Conservation (phyloP, 2,329 filamentous ascomycete species). For the Zymoseptoria pseudotritici region DNA sequence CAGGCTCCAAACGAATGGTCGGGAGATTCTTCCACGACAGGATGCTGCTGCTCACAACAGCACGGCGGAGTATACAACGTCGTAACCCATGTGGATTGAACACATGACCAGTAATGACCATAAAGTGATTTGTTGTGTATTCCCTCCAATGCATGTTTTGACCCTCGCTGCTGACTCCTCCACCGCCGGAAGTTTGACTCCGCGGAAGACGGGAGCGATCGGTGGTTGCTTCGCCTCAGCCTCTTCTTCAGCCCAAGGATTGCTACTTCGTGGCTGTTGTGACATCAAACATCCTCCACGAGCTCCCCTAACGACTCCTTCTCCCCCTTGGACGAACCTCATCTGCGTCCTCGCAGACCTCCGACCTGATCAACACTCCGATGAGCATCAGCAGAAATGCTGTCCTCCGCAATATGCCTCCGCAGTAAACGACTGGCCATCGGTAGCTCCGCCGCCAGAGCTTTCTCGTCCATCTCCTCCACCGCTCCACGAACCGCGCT, state of each 20-base stretch:
- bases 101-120: no score
- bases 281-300: background rate
- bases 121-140: no score
- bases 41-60: no score
- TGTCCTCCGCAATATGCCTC: constrained; percentile 61
- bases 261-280: background rate
- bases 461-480: constrained; percentile 36
- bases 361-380: background rate
- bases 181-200: no score
- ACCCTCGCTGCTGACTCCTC: no score
- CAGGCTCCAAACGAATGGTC: background rate
- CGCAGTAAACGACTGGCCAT: constrained; percentile 58
- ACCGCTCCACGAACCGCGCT: constrained; percentile 34
- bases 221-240: background rate
- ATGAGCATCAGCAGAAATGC: constrained; percentile 45
- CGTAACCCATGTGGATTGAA: no score
- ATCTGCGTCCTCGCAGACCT: background rate
- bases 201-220: no score
- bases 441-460: constrained; percentile 44
- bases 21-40: no score
- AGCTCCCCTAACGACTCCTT: background rate
- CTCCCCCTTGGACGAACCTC: background rate
- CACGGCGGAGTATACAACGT: no score
- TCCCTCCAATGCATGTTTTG: background rate
- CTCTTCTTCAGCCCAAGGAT: background rate